Conservation (phyloP, 805 yeast genomes). For the Candida anglica region DNA sequence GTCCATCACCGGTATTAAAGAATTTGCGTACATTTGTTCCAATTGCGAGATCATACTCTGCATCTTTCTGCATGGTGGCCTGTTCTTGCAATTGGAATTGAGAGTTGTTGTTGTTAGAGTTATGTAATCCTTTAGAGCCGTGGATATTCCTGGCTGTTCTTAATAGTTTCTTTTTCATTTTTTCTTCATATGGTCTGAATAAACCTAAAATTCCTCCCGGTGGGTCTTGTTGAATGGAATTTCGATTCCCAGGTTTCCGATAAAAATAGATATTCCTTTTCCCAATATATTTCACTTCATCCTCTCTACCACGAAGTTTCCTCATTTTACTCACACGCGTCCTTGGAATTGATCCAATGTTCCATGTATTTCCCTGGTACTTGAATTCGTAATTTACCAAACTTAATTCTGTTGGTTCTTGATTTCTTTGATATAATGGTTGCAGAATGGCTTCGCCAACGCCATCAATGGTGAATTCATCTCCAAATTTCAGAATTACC, state of each 20-base stretch:
- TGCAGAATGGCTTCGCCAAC: not conserved
- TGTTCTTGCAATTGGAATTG: too few relatives aligned
- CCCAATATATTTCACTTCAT: slow-evolving; percentile 25
- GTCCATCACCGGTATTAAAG: slow-evolving; percentile 54
- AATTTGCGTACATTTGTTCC: slow-evolving; percentile 26
- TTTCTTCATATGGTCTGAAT: slow-evolving; percentile 38
- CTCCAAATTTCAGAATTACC: slow-evolving; percentile 12
- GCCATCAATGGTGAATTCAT: not conserved
- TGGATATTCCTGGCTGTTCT: slow-evolving; percentile 26
- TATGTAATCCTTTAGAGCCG: not conserved
- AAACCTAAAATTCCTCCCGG: slow-evolving; percentile 22
- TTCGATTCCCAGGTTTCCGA: slow-evolving; percentile 12
- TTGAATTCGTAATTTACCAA: slow-evolving; percentile 23
- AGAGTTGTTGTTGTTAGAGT: not conserved
- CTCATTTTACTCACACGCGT: slow-evolving; percentile 25
- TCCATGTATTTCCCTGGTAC: slow-evolving; percentile 26
- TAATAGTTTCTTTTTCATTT: slow-evolving; percentile 32
- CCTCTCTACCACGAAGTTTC: slow-evolving; percentile 14
- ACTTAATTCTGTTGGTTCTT: not conserved
- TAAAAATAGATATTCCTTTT: slow-evolving; percentile 33
- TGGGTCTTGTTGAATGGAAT: too few relatives aligned
- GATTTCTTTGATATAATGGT: not conserved
- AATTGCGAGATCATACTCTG: slow-evolving; percentile 18
- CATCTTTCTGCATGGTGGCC: not conserved
- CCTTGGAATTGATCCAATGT: slow-evolving; percentile 45